Evolutionary conservation across 306 rosid genomes (phyloP).

Genomic region (Malus sieversii): DNA sequence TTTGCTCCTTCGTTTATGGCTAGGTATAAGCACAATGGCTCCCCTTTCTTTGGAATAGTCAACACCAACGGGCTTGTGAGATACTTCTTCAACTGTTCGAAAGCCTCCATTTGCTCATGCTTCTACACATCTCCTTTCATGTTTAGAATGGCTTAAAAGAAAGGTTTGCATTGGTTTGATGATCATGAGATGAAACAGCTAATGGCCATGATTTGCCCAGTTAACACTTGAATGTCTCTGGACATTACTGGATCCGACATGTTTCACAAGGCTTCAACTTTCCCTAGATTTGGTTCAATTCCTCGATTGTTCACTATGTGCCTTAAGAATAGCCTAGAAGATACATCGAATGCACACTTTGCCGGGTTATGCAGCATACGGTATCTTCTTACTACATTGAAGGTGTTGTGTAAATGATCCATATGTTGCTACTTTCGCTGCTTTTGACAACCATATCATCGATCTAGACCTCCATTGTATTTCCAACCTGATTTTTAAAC

Average conservation of each 20-base stretch:
- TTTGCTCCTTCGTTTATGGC: neutral
- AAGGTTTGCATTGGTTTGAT: no score
- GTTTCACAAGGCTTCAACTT: neutral
- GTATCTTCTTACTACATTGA: neutral
- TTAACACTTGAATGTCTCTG: neutral
- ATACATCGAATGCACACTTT: no score
- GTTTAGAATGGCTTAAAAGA: no score
- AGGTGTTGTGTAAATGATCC: neutral
- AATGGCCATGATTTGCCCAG: neutral
- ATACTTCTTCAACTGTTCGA: neutral
- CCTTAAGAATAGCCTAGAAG: neutral
- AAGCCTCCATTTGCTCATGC: neutral
- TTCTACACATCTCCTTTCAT: no score
- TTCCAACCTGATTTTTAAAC: neutral
- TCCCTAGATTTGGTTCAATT: neutral
- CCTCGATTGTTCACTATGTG: neutral
- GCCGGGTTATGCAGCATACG: no score
- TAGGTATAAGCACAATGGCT: neutral
- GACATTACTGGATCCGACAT: accelerated
- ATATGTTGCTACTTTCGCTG: neutral
- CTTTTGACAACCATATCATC: neutral
- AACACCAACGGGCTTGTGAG: neutral
- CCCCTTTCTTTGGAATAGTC: neutral
- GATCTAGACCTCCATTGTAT: neutral
- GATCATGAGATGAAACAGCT: neutral